Percentiles rank a stretch among this genome's conserved stretches.
Conservation (phyloP, 2,329 filamentous ascomycete species). For the Hypoxylon sp. region DNA sequence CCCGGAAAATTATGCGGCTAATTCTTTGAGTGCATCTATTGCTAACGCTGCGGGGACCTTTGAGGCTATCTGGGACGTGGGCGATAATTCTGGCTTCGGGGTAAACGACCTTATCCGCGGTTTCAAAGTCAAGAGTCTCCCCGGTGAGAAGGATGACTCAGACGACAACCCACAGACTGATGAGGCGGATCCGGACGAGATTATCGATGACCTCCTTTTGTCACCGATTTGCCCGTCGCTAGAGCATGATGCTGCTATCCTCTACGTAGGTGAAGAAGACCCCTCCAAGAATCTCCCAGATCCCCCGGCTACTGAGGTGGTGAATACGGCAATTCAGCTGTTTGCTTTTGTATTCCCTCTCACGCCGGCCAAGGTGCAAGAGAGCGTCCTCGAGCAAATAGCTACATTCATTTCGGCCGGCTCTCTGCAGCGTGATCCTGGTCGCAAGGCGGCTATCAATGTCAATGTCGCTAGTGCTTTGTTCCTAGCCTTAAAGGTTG, state of each 20-base stretch:
- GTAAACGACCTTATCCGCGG: constrained; percentile 88
- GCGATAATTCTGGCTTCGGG: constrained; percentile 94
- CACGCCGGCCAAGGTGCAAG: constrained; percentile 91
- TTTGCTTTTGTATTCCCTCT: constrained; percentile 93
- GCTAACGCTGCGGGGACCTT: constrained; percentile 91
- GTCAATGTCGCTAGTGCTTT: constrained; percentile 91
- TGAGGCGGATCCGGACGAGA: constrained; percentile 72
- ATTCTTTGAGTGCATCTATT: constrained; percentile 89
- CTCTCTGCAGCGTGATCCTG: constrained; percentile 85
- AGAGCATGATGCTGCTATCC: constrained; percentile 88
- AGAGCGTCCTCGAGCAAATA: constrained; percentile 95
- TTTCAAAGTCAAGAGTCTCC: constrained; percentile 79
- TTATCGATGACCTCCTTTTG: constrained; percentile 73
- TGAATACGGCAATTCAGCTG: constrained; percentile 92
- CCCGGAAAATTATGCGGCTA: constrained; percentile 88
- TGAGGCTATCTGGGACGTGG: constrained; percentile 94
- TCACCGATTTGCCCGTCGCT: constrained; percentile 85
- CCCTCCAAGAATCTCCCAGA: constrained; percentile 71
- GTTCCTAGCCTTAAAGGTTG: constrained; percentile 84
- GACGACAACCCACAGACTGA: constrained; percentile 63
- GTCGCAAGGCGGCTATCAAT: constrained; percentile 89
- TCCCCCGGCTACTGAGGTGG: constrained; percentile 90
- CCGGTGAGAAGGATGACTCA: constrained; percentile 75
- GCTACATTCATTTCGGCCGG: constrained; percentile 88
- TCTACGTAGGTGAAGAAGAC: constrained; percentile 76